Percentiles rank a stretch among this genome's conserved stretches.
phyloP scores from a whole-genome alignment of 2,329 filamentous ascomycete genomes.

The Sclerotinia minor region DNA sequence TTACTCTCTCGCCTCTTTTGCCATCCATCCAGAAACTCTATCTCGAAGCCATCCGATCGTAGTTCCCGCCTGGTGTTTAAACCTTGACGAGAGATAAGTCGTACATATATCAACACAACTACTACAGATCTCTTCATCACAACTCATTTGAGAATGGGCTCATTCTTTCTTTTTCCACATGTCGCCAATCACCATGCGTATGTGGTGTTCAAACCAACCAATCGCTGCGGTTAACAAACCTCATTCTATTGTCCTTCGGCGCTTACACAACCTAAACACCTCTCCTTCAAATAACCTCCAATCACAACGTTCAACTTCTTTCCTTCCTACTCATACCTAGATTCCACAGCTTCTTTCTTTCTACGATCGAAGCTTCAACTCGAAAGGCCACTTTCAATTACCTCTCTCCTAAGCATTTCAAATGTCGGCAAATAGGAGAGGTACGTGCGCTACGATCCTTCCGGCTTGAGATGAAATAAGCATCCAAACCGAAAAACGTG shows the following conservation, averaged over 20 bases:
- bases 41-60: neutral
- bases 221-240: neutral
- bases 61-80: neutral
- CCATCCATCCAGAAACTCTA: neutral
- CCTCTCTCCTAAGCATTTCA: neutral
- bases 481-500: conserved; percentile 2
- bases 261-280: conserved; percentile 10
- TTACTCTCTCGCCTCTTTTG: neutral
- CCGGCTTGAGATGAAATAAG: conserved; percentile 4
- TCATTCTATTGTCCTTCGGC: neutral
- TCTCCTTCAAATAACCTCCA: neutral
- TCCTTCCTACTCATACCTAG: neutral
- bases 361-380: neutral
- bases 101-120: neutral
- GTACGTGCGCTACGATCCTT: neutral
- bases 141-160: neutral
- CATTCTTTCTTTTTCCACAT: neutral
- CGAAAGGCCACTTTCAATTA: too few relatives aligned
- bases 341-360: neutral
- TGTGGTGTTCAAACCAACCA: neutral
- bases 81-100: neutral
- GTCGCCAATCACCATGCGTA: neutral
- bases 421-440: neutral
- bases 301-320: neutral
- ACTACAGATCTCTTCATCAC: neutral